phyloP scores from a whole-genome alignment of 768 basidiomycete genomes.

The Amylocystis lapponica region DNA sequence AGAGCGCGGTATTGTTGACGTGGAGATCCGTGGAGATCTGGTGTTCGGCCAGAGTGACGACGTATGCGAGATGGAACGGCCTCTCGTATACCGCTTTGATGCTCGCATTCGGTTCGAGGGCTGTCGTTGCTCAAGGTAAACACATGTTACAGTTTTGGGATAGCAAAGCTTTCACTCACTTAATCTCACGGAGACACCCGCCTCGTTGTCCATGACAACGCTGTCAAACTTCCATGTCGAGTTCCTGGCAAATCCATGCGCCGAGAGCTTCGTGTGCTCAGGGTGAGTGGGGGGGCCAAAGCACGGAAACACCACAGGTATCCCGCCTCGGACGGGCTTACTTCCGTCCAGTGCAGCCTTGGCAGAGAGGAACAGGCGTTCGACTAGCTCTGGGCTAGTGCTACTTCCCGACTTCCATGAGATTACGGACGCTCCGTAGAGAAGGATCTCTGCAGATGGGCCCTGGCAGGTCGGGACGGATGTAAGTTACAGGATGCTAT shows the following conservation, averaged over 20 bases:
- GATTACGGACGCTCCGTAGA: constrained; percentile 82
- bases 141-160: background rate
- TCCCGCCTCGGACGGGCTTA: constrained; percentile 64
- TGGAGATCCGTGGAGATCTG: constrained; percentile 76
- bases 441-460: constrained; percentile 54
- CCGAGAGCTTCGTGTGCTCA: constrained; percentile 63
- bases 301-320: constrained; percentile 72
- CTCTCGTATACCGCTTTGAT: constrained; percentile 56
- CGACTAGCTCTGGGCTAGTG: constrained; percentile 34
- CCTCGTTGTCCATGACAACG: constrained; percentile 59
- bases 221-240: constrained; percentile 65
- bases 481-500: background rate
- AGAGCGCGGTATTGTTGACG: constrained; percentile 63
- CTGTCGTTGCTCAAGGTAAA: constrained; percentile 28
- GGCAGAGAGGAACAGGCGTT: constrained; percentile 77
- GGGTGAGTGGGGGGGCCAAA: constrained; percentile 81
- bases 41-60: constrained; percentile 71
- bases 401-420: constrained; percentile 69
- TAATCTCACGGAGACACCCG: constrained; percentile 70
- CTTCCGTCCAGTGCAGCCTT: constrained; percentile 77
- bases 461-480: constrained; percentile 39
- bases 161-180: constrained; percentile 40
- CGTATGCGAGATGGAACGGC: constrained; percentile 70
- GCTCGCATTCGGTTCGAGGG: constrained; percentile 53
- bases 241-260: constrained; percentile 91